phyloP scores from a whole-genome alignment of 2,329 filamentous ascomycete species.

The Alternaria sp. region DNA sequence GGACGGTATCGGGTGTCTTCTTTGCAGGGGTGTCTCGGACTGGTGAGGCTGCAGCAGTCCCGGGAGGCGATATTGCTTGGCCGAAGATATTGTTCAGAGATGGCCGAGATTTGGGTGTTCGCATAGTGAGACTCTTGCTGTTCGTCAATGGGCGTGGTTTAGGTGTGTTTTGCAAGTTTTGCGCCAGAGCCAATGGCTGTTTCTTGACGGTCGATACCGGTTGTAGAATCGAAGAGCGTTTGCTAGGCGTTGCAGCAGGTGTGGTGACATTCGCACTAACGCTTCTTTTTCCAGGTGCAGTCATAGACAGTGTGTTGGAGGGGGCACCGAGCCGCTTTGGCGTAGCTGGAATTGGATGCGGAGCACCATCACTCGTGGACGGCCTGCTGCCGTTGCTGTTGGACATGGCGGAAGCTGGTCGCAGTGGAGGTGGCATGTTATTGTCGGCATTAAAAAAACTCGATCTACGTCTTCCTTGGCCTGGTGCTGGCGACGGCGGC shows the following conservation, averaged over 20 bases:
- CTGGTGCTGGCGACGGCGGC: constrained; percentile 72
- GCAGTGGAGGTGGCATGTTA: constrained; percentile 67
- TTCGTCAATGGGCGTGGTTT: constrained; percentile 44
- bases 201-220: constrained; percentile 45
- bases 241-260: constrained; percentile 44
- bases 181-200: constrained; percentile 37
- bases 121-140: constrained; percentile 50
- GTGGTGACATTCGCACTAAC: constrained; percentile 42
- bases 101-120: constrained; percentile 45
- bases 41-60: constrained; percentile 33
- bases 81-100: constrained; percentile 48
- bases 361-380: constrained; percentile 55
- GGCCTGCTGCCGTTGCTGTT: constrained; percentile 62
- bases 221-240: constrained; percentile 44
- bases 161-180: constrained; percentile 39
- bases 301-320: constrained; percentile 43
- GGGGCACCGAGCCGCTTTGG: constrained; percentile 34
- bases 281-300: constrained; percentile 49
- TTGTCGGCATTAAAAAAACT: constrained; percentile 76
- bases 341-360: constrained; percentile 42
- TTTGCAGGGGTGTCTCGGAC: constrained; percentile 29
- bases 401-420: constrained; percentile 69
- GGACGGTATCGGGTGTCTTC: constrained; percentile 45
- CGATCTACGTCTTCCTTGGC: constrained; percentile 70
- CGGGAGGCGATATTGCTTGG: constrained; percentile 45